Conservation (phyloP, 768 basidiomycete species). For the Chalciporus pseudorubinellus region DNA sequence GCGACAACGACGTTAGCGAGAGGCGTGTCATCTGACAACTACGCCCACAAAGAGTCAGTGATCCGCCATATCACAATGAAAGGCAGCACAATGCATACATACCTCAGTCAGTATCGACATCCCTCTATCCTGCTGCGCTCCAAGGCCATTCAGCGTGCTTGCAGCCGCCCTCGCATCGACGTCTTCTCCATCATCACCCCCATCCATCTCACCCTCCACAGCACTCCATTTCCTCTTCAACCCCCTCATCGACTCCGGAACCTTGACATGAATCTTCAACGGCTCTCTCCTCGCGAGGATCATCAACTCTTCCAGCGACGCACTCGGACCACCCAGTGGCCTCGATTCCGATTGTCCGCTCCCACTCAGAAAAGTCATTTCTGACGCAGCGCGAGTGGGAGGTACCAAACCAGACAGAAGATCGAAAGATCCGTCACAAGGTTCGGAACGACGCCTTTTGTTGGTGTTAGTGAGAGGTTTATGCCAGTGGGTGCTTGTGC, state of each 20-base stretch:
- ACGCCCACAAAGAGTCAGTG: no score
- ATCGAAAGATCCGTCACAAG: background rate
- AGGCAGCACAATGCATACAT: no score
- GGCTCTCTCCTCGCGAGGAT: constrained; percentile 14
- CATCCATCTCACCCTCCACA: background rate
- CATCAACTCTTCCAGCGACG: constrained; percentile 17
- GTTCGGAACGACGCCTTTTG: background rate
- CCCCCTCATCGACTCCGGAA: constrained; percentile 5
- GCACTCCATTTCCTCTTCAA: constrained; percentile 17
- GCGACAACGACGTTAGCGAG: background rate
- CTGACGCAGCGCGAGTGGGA: background rate
- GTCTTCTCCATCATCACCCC: background rate
- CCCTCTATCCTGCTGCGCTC: background rate
- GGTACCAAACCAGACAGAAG: background rate
- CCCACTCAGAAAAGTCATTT: background rate
- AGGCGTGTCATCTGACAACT: background rate
- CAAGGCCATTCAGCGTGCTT: constrained; percentile 2
- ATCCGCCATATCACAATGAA: no score
- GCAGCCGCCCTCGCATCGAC: background rate
- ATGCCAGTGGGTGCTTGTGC: no score
- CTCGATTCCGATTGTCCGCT: background rate
- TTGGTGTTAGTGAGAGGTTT: background rate
- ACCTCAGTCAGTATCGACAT: background rate
- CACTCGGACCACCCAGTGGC: constrained; percentile 18
- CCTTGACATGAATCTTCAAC: constrained; percentile 7